Evolutionary conservation across 1,139 yeast species (phyloP).

Genomic region (Candida albicans): DNA sequence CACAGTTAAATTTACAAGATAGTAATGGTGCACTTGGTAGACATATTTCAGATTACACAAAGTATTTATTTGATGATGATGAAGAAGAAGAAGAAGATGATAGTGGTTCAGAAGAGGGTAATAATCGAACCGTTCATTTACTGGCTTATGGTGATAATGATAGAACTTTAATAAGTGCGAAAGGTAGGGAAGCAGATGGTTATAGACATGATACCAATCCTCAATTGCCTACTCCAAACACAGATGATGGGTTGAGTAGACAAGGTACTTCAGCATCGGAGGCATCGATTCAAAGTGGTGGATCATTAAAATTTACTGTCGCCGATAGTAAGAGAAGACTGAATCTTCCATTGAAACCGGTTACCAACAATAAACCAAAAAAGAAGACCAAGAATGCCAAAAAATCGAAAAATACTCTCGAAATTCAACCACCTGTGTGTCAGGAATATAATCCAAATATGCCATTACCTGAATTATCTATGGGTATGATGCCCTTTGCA

Average conservation of each 20-base stretch:
- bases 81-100: constrained; percentile 14
- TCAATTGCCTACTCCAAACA: constrained; percentile 20
- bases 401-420: not conserved
- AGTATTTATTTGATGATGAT: constrained; percentile 29
- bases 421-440: constrained; percentile 7
- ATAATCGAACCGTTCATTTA: no score
- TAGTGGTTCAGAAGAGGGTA: constrained; percentile 6
- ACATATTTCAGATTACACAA: constrained; percentile 38
- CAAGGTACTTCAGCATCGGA: constrained; percentile 31
- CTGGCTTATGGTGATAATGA: no score
- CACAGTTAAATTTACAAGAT: constrained; percentile 4
- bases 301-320: constrained; percentile 36
- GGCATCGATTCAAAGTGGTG: constrained; percentile 39
- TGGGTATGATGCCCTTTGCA: constrained; percentile 2
- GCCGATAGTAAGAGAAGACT: constrained; percentile 19
- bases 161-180: no score
- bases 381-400: constrained; percentile 10
- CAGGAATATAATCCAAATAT: constrained; percentile 12
- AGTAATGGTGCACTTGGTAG: constrained; percentile 14
- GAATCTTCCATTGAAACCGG: constrained; percentile 10
- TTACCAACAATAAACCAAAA: not conserved
- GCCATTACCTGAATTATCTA: constrained; percentile 4
- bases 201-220: not conserved
- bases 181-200: no score
- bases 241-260: constrained; percentile 17